Conservation (phyloP, 2,329 filamentous ascomycete genomes). For the Decorospora gaudefroyi region DNA sequence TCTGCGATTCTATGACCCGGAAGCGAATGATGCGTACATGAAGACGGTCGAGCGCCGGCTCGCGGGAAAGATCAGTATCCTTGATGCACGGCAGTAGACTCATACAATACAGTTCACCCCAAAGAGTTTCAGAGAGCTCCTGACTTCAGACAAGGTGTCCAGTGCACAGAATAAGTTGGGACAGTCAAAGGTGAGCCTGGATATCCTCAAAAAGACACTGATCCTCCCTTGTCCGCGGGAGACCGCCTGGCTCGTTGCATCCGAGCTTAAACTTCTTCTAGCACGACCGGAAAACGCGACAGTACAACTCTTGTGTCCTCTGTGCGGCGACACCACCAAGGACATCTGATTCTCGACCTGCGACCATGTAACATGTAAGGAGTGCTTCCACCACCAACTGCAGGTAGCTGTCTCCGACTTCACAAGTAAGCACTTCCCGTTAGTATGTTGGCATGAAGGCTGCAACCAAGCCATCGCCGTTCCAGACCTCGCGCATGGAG, state of each 20-base stretch:
- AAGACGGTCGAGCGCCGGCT: slow-evolving; percentile 1
- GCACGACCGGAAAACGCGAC: background rate
- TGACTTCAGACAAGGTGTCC: background rate
- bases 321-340: slow-evolving; percentile 5
- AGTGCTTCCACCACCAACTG: slow-evolving; percentile 22
- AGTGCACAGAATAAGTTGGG: slow-evolving; percentile 2
- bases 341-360: slow-evolving; percentile 12
- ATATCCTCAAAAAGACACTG: slow-evolving; percentile 7
- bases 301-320: background rate
- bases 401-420: slow-evolving; percentile 12
- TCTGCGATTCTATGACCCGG: slow-evolving; percentile 9
- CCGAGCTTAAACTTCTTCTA: slow-evolving; percentile 2
- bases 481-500: slow-evolving; percentile 10
- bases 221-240: slow-evolving; percentile 5
- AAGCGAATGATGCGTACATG: background rate
- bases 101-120: background rate
- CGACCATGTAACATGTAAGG: slow-evolving; percentile 20
- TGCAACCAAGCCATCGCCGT: slow-evolving; percentile 12
- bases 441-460: slow-evolving; percentile 10
- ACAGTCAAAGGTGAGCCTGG: slow-evolving; percentile 7
- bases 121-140: slow-evolving; percentile 1
- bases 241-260: slow-evolving; percentile 3
- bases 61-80: slow-evolving; percentile 1
- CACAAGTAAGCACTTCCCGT: slow-evolving; percentile 9
- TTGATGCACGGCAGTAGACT: background rate